phyloP scores from a whole-genome alignment of 139 green algal genomes.

The Chlamydomonas schloesseri region DNA sequence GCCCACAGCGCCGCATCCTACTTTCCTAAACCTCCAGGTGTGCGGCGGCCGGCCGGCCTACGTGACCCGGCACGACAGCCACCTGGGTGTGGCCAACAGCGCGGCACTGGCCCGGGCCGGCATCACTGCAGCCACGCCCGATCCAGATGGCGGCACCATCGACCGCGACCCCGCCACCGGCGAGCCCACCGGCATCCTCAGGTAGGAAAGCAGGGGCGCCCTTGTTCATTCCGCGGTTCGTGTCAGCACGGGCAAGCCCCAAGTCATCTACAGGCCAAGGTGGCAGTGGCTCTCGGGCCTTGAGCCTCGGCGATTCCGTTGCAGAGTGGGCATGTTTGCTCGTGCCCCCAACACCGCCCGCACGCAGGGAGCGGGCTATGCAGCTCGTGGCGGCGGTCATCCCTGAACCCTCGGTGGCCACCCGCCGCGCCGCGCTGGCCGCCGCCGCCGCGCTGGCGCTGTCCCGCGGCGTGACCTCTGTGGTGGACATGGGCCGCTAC shows the following conservation, averaged over 20 bases:
- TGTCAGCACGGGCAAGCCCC: too few species aligned
- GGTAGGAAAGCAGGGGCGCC: neutral
- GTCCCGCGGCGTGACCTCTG: slow-evolving; percentile 67
- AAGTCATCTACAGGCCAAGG: too few species aligned
- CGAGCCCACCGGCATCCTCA: slow-evolving; percentile 34
- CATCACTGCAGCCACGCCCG: neutral
- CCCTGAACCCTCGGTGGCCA: slow-evolving; percentile 10
- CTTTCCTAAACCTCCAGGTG: too few species aligned
- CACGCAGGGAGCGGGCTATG: slow-evolving; percentile 58
- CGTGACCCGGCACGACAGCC: slow-evolving; percentile 71
- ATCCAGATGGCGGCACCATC: slow-evolving; percentile 6
- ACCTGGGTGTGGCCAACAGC: slow-evolving; percentile 73
- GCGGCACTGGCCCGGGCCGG: slow-evolving; percentile 56
- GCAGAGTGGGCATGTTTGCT: too few species aligned
- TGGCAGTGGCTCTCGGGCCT: too few species aligned
- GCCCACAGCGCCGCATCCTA: too few species aligned
- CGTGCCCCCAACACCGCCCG: neutral
- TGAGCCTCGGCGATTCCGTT: too few species aligned
- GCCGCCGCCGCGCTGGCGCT: slow-evolving; percentile 61
- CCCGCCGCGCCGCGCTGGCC: slow-evolving; percentile 46
- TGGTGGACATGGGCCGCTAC: slow-evolving; percentile 76
- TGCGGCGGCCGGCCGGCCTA: slow-evolving; percentile 44
- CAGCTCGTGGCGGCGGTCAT: slow-evolving; percentile 22
- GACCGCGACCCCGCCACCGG: slow-evolving; percentile 5
- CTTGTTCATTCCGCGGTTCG: too few species aligned